Evolutionary conservation across 345 rosid species (phyloP), one percentile per base, ranked within the genome.

Genomic region (Euphorbia tirucalli): DNA sequence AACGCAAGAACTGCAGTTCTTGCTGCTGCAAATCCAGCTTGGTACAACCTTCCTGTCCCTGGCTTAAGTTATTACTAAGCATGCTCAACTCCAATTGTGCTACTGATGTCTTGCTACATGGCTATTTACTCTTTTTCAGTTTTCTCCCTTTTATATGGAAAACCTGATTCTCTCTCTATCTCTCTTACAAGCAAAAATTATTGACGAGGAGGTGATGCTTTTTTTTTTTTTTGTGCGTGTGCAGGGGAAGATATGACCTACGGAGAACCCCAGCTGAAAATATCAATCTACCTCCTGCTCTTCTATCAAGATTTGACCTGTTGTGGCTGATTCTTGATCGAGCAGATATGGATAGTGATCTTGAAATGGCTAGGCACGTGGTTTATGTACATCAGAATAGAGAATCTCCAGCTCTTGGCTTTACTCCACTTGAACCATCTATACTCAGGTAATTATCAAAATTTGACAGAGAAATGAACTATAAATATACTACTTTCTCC

Each of bases 1-100:
- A 95, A 95, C 67, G 99, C 99, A 71, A 86, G 99, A 84, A 95
- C 98, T 67, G 98, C 97, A 61, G 87, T 95, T 83, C 91, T 95
- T 81, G 94, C 99, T 61, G 99, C 99, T 57, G 99, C 98, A 71
- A 95, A 90, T 89, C 99, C 98, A 65, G 99, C 99, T 72, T 95
- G 98, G 98, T 94, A 90, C 65, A 50, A 61, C 37, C 46, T 70
- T 72, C 49, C 52, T 21, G 27, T 63, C 52, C 55, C 46, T 55
- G 52, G 19, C 52, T 19, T 69, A 59, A 46, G n/a, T 24, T 57
- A 49, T 74, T 27, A 50, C 52, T 49, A 71, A 4, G 32, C 54
- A 44, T 60, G 35, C 44, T 56, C 49, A 22, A 65, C 31, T 64
- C 41, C 21, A 44, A 27, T 59, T 64, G 16, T 43, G 52, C 22